Evolutionary conservation across 169 alveolate species (phyloP).

Genomic region (Plasmodium inui): DNA sequence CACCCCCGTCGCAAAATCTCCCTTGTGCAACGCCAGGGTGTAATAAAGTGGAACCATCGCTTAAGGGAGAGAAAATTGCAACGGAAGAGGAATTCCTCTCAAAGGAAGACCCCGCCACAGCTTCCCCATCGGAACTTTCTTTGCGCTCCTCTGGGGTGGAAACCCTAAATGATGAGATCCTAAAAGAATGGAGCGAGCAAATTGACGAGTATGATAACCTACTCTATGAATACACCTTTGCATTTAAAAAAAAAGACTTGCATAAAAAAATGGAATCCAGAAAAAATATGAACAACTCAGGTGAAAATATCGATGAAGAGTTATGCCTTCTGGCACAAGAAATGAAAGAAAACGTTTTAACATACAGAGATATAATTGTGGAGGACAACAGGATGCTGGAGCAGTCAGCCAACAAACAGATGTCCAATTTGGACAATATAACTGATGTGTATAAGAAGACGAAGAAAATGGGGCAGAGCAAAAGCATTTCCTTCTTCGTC

Average conservation of each 20-base stretch:
- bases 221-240: conserved; percentile 40
- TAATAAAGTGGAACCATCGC: not conserved
- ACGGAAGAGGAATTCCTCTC: not conserved
- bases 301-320: conserved; percentile 62
- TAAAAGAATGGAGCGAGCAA: conserved; percentile 72
- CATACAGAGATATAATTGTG: conserved; percentile 32
- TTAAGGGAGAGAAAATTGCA: not conserved
- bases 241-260: conserved; percentile 26
- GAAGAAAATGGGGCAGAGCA: conserved; percentile 16
- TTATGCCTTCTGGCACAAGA: conserved; percentile 72
- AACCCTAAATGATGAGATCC: conserved; percentile 14
- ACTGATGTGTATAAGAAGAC: conserved; percentile 40
- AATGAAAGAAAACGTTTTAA: conserved; percentile 72
- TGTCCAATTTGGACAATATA: conserved; percentile 10
- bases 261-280: conserved; percentile 25
- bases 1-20: not conserved
- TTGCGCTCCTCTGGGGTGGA: not conserved
- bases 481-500: conserved; percentile 59
- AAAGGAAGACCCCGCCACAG: not conserved
- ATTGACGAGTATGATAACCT: conserved; percentile 62
- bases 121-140: not conserved
- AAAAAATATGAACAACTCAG: conserved; percentile 15
- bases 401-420: conserved; percentile 27
- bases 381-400: conserved; percentile 40
- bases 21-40: not conserved